A percentile compares a stretch with the other conserved stretches of the same genome.
Conservation (phyloP, 192 early-diverging fungal genomes). For the Funneliformis mosseae region DNA sequence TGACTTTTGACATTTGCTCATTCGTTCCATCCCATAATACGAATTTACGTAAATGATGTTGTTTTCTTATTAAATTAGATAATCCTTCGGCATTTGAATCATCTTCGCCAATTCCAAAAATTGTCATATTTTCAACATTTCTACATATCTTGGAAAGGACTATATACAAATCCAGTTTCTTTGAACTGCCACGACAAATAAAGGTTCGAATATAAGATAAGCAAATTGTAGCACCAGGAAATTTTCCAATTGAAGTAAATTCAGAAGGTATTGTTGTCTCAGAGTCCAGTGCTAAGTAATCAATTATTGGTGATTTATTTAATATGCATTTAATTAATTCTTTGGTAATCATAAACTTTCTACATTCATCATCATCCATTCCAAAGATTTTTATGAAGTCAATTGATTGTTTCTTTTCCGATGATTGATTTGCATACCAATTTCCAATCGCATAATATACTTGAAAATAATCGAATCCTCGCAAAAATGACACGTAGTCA, state of each 20-base stretch:
- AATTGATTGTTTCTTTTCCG: background rate
- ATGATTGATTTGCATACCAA: slow-evolving; percentile 12
- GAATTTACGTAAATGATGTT: slow-evolving; percentile 6
- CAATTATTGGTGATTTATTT: background rate
- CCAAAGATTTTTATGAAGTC: background rate
- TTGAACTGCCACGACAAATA: background rate
- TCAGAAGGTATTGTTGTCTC: background rate
- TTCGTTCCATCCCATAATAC: slow-evolving; percentile 1
- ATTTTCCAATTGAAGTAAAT: background rate
- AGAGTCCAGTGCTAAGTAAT: background rate
- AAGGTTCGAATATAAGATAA: slow-evolving; percentile 8
- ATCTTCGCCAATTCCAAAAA: background rate
- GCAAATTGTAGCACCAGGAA: background rate
- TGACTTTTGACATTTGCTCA: background rate
- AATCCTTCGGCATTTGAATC: background rate
- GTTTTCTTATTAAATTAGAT: slow-evolving; percentile 11
- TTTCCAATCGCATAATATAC: slow-evolving; percentile 4
- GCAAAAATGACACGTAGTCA: slow-evolving; percentile 13
- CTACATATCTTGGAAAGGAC: background rate
- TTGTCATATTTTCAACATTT: background rate
- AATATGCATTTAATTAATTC: slow-evolving; percentile 12
- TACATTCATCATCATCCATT: background rate
- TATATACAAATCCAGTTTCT: background rate
- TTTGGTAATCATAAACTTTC: background rate
- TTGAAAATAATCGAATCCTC: slow-evolving; percentile 7